Evolutionary conservation across 306 rosid genomes (phyloP).

Genomic region (Fragaria vesca): DNA sequence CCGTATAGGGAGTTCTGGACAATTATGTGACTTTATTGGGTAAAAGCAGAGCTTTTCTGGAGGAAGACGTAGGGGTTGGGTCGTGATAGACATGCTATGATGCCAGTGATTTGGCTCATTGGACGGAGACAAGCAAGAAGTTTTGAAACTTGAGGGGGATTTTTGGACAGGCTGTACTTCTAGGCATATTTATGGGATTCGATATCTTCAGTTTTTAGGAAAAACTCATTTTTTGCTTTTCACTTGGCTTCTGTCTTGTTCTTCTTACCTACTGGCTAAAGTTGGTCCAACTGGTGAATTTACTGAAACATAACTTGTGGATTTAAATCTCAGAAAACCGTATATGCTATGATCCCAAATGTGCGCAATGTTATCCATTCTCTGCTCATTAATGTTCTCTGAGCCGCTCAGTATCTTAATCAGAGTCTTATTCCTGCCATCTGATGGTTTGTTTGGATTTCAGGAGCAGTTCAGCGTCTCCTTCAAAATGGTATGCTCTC

Average conservation of each 20-base stretch:
- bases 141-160: neutral
- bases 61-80: neutral
- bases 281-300: neutral
- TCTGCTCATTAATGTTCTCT: constrained; percentile 9
- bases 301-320: neutral
- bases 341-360: neutral
- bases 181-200: neutral
- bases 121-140: neutral
- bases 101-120: neutral
- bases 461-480: constrained; percentile 87
- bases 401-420: constrained; percentile 6
- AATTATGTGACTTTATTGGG: neutral
- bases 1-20: neutral
- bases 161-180: neutral
- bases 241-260: neutral
- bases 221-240: neutral
- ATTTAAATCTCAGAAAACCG: neutral
- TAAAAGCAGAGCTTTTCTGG: neutral
- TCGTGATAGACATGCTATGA: neutral
- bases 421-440: constrained; percentile 25
- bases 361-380: neutral
- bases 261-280: neutral
- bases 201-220: neutral
- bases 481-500: constrained; percentile 64
- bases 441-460: constrained; percentile 33